Evolutionary conservation across 768 basidiomycete genomes (phyloP).

Genomic region (Pleurotus giganteus): DNA sequence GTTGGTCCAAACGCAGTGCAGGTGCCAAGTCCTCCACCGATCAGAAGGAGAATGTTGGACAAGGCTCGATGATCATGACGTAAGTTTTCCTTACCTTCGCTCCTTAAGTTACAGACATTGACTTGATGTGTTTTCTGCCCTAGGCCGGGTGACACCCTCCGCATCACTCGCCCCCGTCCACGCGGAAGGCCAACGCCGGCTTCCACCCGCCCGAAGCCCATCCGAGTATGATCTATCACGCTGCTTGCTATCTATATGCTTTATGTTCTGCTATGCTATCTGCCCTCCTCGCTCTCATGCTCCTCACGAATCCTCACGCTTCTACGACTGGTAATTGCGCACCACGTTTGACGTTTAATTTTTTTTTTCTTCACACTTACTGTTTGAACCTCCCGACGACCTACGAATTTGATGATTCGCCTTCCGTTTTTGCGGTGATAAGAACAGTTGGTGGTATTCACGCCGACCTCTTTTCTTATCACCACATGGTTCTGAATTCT

Average conservation of each 20-base stretch:
- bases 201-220: conserved; percentile 35
- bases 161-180: conserved; percentile 50
- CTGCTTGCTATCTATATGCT: background rate
- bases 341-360: background rate
- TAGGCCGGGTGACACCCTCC: conserved; percentile 46
- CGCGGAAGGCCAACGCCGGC: conserved; percentile 46
- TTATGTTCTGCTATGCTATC: conserved; percentile 1
- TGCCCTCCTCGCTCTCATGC: background rate
- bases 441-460: background rate
- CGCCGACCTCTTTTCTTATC: background rate
- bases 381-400: background rate
- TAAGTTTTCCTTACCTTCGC: conserved; percentile 33
- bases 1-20: conserved; percentile 62
- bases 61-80: conserved; percentile 47
- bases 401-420: background rate
- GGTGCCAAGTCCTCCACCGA: conserved; percentile 47
- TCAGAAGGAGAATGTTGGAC: conserved; percentile 52
- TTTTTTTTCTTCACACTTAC: conserved; percentile 1
- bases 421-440: background rate
- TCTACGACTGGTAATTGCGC: conserved; percentile 3
- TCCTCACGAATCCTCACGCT: conserved; percentile 2
- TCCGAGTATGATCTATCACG: conserved; percentile 19
- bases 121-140: background rate
- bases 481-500: background rate
- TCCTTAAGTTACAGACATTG: conserved; percentile 2